Base-by-base conservation (phyloP, 768 basidiomycete genomes). In the Dioszegia crocea region DNA sequence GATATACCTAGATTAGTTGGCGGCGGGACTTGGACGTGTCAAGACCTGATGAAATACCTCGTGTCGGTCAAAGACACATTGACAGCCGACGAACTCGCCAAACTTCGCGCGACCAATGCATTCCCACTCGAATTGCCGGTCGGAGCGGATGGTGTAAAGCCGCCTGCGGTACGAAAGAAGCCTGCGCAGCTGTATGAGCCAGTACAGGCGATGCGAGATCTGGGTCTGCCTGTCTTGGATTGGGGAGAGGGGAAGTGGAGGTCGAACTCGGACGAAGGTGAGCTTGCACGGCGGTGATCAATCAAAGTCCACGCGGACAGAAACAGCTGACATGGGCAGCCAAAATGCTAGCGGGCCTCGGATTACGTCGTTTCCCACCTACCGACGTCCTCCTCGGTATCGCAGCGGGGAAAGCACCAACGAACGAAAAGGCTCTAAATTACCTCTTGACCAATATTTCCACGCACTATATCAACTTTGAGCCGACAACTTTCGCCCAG, bases 171-270 rank as follows among this genome's bases (percentile, higher is more conserved):
- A 6, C 80, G 89, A 21, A 83, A 80, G 67, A 84, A 80, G 40
- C 88, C 91, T 0, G 78, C 81, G 31, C 84, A 89, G 55, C 80
- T 99, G 4, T 97, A 93, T 67, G 94, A 97, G 70, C 94, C 96
- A 0, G 63, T 81, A 0, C 85, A 86, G 33, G 79, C 81, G 2
- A 84, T 92, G 55, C 82, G 89, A 14, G 80, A 83, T 48, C 78
- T 98, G 5, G 83, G 83, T 8, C 77, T 98, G 23, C 91, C 93
- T 3, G 72, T 96, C 2, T 80, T 98, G 41, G 90, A 91, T 65
- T 99, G 94, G 94, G 87, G 88, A 0, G 80, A 85, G 59, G 78
- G 79, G 1, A 91, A 87, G 73, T 99, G 94, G 94, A 82, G 83
- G 59, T 76, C 81, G 4, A 83, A 82, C 10, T 91, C 91, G 0